phyloP scores from a whole-genome alignment of 225 moss, liverwort and hornwort genomes.

The Takakia lepidozioides region DNA sequence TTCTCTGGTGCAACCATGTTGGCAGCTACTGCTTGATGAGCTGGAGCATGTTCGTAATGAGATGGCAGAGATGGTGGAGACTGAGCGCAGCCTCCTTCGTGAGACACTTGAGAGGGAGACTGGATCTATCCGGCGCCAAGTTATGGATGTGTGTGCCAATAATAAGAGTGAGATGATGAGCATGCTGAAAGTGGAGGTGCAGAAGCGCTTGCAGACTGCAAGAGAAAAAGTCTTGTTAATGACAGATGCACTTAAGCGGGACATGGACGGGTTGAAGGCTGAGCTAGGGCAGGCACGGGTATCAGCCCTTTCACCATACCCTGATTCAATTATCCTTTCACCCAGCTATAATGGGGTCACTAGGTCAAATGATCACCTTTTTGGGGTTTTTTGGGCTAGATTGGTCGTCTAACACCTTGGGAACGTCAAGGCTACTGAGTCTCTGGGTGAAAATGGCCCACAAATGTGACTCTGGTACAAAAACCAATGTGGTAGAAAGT shows the following conservation, averaged over 20 bases:
- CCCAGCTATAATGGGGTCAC: too few species aligned
- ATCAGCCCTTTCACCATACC: too few species aligned
- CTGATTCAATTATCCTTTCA: too few species aligned
- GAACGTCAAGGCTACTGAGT: too few species aligned
- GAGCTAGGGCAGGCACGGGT: conserved; percentile 27
- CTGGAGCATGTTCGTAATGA: conserved; percentile 49
- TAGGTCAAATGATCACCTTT: too few species aligned
- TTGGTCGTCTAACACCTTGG: too few species aligned
- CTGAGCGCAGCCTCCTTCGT: conserved; percentile 34
- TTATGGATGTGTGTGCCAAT: conserved; percentile 34
- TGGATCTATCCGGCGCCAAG: conserved; percentile 35
- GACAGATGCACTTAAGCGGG: conserved; percentile 52
- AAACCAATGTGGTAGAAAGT: too few species aligned
- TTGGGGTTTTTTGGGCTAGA: too few species aligned
- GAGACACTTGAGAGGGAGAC: conserved; percentile 51
- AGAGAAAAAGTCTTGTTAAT: conserved; percentile 47
- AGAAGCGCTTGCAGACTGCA: conserved; percentile 42
- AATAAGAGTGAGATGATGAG: conserved; percentile 62
- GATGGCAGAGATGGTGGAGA: conserved; percentile 41
- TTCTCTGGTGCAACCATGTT: too few species aligned
- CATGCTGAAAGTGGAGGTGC: conserved; percentile 56
- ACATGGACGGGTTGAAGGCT: conserved; percentile 39
- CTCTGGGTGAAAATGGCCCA: too few species aligned
- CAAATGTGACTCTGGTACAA: too few species aligned
- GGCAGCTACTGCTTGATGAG: conserved; percentile 38